Conservation (phyloP, 495 filamentous ascomycete genomes). For the Jackrogersella multiformis region DNA sequence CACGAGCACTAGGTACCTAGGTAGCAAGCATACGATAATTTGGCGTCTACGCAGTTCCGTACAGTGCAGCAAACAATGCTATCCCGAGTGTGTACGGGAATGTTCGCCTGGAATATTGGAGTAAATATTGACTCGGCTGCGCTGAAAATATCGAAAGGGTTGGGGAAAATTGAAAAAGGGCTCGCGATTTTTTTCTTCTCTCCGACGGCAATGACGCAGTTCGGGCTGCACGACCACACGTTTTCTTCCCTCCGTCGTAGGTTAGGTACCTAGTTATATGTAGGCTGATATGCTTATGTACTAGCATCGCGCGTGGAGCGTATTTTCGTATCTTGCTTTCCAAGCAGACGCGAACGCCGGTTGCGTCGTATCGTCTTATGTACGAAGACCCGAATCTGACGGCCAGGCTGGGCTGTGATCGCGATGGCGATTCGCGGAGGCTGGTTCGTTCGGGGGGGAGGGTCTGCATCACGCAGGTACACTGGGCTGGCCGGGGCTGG, state of each 20-base stretch:
- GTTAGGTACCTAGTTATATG: background rate
- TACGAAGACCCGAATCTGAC: background rate
- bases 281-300: slow-evolving; percentile 5
- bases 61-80: background rate
- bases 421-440: slow-evolving; percentile 36
- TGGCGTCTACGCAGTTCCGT: background rate
- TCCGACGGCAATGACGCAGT: slow-evolving; percentile 22
- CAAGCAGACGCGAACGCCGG: background rate
- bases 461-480: too few species aligned
- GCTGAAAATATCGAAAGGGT: background rate
- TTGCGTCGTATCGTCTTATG: background rate
- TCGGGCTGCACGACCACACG: slow-evolving; percentile 4
- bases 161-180: background rate
- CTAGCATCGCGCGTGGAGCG: background rate
- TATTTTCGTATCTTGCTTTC: slow-evolving; percentile 16
- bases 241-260: background rate
- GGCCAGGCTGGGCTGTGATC: slow-evolving; percentile 8
- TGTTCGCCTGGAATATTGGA: background rate
- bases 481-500: background rate
- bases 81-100: slow-evolving; percentile 2
- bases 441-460: slow-evolving; percentile 6
- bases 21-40: slow-evolving; percentile 7
- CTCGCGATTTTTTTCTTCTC: background rate
- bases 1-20: slow-evolving; percentile 19
- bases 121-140: background rate